Conservation (phyloP, 139 green algal genomes). For the Zygnema cylindricum region DNA sequence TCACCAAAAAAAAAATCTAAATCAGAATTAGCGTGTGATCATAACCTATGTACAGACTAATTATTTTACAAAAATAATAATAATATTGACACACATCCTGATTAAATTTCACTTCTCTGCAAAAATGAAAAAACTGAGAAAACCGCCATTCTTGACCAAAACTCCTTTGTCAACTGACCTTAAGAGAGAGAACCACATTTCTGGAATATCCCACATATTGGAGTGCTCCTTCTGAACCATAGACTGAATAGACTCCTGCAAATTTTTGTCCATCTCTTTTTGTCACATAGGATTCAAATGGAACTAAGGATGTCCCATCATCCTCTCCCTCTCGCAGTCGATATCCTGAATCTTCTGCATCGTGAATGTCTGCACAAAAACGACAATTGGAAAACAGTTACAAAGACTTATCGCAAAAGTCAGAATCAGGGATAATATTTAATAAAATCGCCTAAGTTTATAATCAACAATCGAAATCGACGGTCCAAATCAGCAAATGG, state of each 20-base stretch:
- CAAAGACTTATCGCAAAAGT: no score
- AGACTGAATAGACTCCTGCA: constrained; percentile 85
- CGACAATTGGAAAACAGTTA: background rate
- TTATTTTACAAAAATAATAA: no score
- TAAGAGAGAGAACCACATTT: constrained; percentile 76
- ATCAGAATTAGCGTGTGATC: no score
- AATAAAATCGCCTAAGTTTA: constrained; percentile 63
- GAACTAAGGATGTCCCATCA: constrained; percentile 76
- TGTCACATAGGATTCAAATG: constrained; percentile 72
- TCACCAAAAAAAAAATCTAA: no score
- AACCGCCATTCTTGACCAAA: no score
- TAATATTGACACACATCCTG: no score
- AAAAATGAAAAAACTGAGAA: no score
- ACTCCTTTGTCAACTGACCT: constrained; percentile 65
- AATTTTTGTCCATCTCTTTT: constrained; percentile 68
- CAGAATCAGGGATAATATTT: background rate
- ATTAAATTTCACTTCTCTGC: no score
- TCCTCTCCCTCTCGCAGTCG: constrained; percentile 60
- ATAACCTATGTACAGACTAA: no score
- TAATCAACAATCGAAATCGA: background rate
- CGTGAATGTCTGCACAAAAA: constrained; percentile 54
- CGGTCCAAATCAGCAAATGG: no score
- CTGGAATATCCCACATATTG: constrained; percentile 87
- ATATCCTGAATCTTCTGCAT: constrained; percentile 26
- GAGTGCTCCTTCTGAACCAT: constrained; percentile 70